Base-by-base conservation (phyloP, 768 basidiomycete genomes). In the Coprinellus micaceus region DNA sequence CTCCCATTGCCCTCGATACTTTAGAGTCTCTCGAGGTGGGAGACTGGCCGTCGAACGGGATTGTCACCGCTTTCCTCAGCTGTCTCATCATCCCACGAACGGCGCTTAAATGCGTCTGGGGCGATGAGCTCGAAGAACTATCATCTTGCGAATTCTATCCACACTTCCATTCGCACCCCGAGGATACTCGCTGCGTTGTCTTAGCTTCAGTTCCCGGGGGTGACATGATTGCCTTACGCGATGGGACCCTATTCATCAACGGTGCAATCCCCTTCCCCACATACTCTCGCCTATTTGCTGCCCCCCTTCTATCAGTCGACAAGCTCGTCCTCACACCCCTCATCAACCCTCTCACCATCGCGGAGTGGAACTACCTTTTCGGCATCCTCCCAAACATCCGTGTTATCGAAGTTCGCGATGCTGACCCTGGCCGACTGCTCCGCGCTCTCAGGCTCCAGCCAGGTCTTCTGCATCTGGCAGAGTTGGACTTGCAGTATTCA, bases 181-280 rank as follows among this genome's bases (percentile, higher is more conserved):
- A 30, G 25, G 7, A 7, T 30, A 15, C 36, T 7, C 6, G 3
- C 29, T 29, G 30, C 30, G 22, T 51, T 13, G 29, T 51, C 17
- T 15, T 51, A n/a, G 26, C n/a, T 19, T 51, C 49, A 25, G 29
- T 36, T 29, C 26, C 33, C 33, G 30, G 21, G n/a, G 30, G 30
- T 17, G 33, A 51, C 49, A 51, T 51, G 49, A 21, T 51, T n/a
- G 19, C 30, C 15, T 37, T 22, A 7, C 29, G 30, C 19, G 30
- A 51, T 6, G 49, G 49, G 11, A 19, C 33, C 2, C 49, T 51
- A 17, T 51, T 30, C 49, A 51, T 51, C 17, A 51, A 51, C 49
- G 49, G 49, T 12, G 30, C 2, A 11, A 30, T 51, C 29, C 29
- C 49, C 9, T 51, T 51, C 49, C n/a, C 26, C 4, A 19, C 19